Evolutionary conservation across 805 yeast genomes (phyloP).

Genomic region (Ogataea neopini): DNA sequence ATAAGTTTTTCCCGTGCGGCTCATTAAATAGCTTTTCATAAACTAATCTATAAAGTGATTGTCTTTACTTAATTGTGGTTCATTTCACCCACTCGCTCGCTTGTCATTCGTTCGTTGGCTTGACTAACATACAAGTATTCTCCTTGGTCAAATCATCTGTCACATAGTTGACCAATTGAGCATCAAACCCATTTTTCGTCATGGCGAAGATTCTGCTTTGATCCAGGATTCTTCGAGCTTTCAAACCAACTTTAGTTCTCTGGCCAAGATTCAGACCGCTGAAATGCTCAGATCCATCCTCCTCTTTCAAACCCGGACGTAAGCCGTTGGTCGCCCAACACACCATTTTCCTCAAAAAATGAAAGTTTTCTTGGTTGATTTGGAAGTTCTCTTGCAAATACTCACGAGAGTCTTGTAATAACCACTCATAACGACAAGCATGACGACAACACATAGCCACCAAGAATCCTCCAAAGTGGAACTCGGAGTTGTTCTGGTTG

Average conservation of each 20-base stretch:
- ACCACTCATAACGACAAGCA: constrained; percentile 62
- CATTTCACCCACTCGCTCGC: too few relatives aligned
- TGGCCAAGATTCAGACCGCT: constrained; percentile 47
- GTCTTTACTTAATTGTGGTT: too few relatives aligned
- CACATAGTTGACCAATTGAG: constrained; percentile 60
- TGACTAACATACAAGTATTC: constrained; percentile 42
- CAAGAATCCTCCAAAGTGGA: constrained; percentile 51
- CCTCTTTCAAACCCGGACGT: constrained; percentile 40
- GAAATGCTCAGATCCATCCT: constrained; percentile 44
- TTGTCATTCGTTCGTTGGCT: too few relatives aligned
- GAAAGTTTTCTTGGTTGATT: constrained; percentile 35
- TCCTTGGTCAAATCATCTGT: constrained; percentile 62
- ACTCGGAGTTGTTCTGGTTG: constrained; percentile 6
- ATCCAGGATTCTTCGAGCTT: constrained; percentile 74
- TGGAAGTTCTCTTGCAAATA: constrained; percentile 38
- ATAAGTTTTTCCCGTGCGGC: constrained; percentile 3
- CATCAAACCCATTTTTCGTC: constrained; percentile 39
- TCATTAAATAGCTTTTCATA: not conserved
- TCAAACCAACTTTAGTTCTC: constrained; percentile 61
- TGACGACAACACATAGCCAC: constrained; percentile 96
- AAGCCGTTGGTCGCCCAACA: constrained; percentile 90
- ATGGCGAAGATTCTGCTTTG: constrained; percentile 63
- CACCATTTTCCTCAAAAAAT: constrained; percentile 57
- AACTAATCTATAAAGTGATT: too few relatives aligned
- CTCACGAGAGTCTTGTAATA: constrained; percentile 48